Evolutionary conservation across 306 rosid genomes (phyloP), one percentile per base, ranked within the genome.

Genomic region (Oxytropis ochrocephala): DNA sequence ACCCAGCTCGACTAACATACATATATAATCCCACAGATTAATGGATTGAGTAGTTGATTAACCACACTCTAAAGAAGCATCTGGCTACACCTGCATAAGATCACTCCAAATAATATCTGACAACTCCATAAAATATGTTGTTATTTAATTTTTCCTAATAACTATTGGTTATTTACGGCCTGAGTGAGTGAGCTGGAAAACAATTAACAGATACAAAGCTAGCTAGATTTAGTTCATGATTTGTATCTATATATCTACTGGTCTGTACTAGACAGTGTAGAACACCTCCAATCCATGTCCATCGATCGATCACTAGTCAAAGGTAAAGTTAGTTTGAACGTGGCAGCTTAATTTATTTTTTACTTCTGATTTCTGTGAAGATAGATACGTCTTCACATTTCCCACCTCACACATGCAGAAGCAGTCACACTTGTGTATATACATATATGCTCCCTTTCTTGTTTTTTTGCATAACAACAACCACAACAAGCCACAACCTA

Each of bases 391-490:
- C 75, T 58, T 29, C 78, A 32, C 10, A 35, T 59, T 69, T 54
- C 49, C 11, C 39, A 39, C 32, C 65, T 50, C 57, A 65, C 76
- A 69, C 82, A 78, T 72, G 72, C 79, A 74, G 63, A 43, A 64
- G 52, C 55, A 72, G 69, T 48, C 50, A 38, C 82, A 55, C 5
- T 57, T 46, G 43, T 70, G 55, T 50, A 42, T 64, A 30, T 33
- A 59, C 24, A 67, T 12, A 49, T 43, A 63, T 61, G 67, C 75
- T 50, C 47, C 43, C 27, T 11, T 27, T 53, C 35, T 61, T 68
- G 74, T 73, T 57, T 50, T 42, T 48, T 69, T 48, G 77, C 69
- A 64, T 81, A 75, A 18, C 72, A 76, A 60, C 65, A 72, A 70
- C 61, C 72, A 65, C 5, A 77, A 56, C 30, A 77, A 27, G 71